Evolutionary conservation across 495 filamentous ascomycete species (phyloP).

Genomic region (Hypoxylon fuscum): DNA sequence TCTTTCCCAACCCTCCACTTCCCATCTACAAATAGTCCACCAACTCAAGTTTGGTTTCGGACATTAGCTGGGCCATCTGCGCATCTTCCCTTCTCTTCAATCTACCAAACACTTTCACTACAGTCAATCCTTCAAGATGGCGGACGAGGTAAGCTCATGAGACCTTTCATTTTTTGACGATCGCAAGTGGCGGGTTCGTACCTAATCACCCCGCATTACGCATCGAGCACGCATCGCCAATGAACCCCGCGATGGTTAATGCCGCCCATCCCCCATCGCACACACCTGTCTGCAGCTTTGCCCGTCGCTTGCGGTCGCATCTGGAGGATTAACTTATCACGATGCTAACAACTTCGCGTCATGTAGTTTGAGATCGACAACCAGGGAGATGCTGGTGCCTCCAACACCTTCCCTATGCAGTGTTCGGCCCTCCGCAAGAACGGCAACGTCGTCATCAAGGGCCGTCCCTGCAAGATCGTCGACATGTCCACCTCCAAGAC

Average conservation of each 20-base stretch:
- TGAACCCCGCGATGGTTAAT: slow-evolving; percentile 32
- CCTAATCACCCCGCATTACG: slow-evolving; percentile 34
- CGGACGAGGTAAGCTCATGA: slow-evolving; percentile 49
- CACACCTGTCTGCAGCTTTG: slow-evolving; percentile 11
- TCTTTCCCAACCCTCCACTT: slow-evolving; percentile 27
- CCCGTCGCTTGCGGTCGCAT: slow-evolving; percentile 15
- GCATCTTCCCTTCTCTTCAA: slow-evolving; percentile 42
- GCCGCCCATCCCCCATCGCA: slow-evolving; percentile 1
- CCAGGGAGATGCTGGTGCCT: slow-evolving; percentile 91
- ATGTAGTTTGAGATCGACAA: slow-evolving; percentile 92
- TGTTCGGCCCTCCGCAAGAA: slow-evolving; percentile 99
- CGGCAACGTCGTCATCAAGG: slow-evolving; percentile 97
- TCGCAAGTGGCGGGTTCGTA: slow-evolving; percentile 30
- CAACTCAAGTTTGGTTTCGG: slow-evolving; percentile 36
- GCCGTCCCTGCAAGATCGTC: slow-evolving; percentile 99
- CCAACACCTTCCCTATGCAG: slow-evolving; percentile 94
- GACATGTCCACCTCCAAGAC: slow-evolving; percentile 99
- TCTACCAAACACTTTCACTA: slow-evolving; percentile 43
- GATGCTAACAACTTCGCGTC: slow-evolving; percentile 35
- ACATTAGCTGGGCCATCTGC: slow-evolving; percentile 38
- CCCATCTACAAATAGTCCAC: slow-evolving; percentile 30
- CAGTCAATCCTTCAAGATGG: slow-evolving; percentile 57
- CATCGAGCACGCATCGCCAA: slow-evolving; percentile 34
- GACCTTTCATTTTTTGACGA: slow-evolving; percentile 24
- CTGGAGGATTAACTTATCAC: slow-evolving; percentile 2